These are phyloP conservation scores for Bryum argenteum DNA, from an alignment of 225 moss, liverwort and hornwort species.

Conservation along the genomic window DNA sequence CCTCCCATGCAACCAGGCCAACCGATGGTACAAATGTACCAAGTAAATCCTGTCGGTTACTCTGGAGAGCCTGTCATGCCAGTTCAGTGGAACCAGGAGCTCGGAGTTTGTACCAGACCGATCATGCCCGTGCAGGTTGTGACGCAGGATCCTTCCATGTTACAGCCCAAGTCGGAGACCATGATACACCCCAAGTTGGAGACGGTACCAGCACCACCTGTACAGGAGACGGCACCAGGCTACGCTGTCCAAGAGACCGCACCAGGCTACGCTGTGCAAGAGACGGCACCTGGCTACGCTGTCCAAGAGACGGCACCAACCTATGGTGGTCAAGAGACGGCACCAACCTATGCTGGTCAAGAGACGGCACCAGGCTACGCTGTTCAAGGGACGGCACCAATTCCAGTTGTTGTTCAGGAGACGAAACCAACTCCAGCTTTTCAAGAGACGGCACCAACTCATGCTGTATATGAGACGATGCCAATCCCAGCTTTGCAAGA, in stretches of 20 bases:
- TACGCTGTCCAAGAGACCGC: not conserved
- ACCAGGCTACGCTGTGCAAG: not conserved
- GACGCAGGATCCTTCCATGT: conserved; percentile 17
- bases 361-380: not conserved
- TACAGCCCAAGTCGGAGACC: not conserved
- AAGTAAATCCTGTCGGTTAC: conserved; percentile 27
- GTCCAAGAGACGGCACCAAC: conserved; percentile 1
- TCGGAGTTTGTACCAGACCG: conserved; percentile 32
- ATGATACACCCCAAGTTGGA: conserved; percentile 11
- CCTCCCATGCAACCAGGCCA: not conserved
- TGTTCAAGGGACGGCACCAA: not conserved
- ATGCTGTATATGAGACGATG: not conserved
- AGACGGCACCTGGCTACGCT: not conserved
- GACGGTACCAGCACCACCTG: not conserved
- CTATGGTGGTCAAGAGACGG: not conserved
- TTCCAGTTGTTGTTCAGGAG: not conserved
- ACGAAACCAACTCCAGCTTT: not conserved
- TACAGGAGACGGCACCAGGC: conserved; percentile 1
- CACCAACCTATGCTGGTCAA: not conserved
- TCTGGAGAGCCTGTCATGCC: conserved; percentile 33
- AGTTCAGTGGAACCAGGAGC: conserved; percentile 41
- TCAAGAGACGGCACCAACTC: conserved; percentile 3
- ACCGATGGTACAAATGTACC: conserved; percentile 22
- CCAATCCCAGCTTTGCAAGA: not conserved
- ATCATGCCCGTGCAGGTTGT: conserved; percentile 10